Percentiles rank a stretch among this genome's conserved stretches.
phyloP scores from a whole-genome alignment of 768 basidiomycete species.

The Mycena vulgaris region DNA sequence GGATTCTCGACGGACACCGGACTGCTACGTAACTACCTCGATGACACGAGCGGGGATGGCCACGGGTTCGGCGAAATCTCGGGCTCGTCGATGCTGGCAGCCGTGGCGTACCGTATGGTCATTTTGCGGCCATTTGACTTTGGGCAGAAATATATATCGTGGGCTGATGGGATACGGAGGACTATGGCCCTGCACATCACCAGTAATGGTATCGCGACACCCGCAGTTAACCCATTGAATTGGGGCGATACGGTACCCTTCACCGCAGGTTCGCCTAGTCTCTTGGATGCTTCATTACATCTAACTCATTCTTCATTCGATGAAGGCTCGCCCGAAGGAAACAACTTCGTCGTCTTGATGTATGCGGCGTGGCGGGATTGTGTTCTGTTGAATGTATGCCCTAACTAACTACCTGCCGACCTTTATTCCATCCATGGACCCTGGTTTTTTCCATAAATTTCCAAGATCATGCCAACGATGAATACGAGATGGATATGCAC shows the following conservation, averaged over 20 bases:
- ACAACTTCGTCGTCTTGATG: conserved; percentile 55
- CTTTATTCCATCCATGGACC: no score
- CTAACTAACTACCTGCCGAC: conserved; percentile 43
- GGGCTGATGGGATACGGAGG: conserved; percentile 45
- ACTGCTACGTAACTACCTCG: conserved; percentile 60
- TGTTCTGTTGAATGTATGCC: conserved; percentile 41
- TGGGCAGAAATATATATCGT: conserved; percentile 41
- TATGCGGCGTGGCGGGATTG: conserved; percentile 60
- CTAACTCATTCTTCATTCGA: no score
- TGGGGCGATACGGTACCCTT: conserved; percentile 51
- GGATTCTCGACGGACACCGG: conserved; percentile 48
- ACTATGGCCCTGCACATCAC: conserved; percentile 48
- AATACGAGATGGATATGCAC: no score
- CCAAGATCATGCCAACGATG: no score
- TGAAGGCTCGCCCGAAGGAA: conserved; percentile 57
- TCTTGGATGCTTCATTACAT: no score
- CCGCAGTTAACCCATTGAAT: conserved; percentile 55
- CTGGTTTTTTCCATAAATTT: no score
- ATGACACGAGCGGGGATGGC: conserved; percentile 39
- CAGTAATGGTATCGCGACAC: conserved; percentile 50
- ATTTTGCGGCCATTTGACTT: conserved; percentile 40
- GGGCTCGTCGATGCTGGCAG: conserved; percentile 58
- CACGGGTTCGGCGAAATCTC: conserved; percentile 61
- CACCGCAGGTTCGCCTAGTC: conserved; percentile 50
- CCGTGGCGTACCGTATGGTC: conserved; percentile 54